Evolutionary conservation across 805 yeast genomes (phyloP).

Genomic region (Lipomyces anomalus): DNA sequence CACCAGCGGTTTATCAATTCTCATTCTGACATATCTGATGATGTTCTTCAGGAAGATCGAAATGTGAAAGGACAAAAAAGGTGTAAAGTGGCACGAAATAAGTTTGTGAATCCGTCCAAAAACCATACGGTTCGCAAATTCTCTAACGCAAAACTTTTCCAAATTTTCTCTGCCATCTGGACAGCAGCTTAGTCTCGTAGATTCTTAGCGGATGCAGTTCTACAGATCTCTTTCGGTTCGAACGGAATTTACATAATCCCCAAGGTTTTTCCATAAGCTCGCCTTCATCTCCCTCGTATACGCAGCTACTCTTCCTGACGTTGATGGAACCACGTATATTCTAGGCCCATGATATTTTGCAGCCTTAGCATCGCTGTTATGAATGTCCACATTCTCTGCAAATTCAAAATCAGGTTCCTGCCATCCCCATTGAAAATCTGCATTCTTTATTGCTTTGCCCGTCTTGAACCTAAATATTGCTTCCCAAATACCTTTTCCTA

Average conservation of each 20-base stretch:
- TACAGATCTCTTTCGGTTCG: too few species aligned
- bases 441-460: conserved; percentile 31
- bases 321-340: conserved; percentile 61
- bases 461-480: conserved; percentile 39
- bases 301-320: conserved; percentile 63
- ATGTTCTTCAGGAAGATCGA: too few species aligned
- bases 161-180: too few species aligned
- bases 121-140: too few species aligned
- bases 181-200: too few species aligned
- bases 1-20: too few species aligned
- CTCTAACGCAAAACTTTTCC: too few species aligned
- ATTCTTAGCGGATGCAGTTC: too few species aligned
- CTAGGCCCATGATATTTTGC: conserved; percentile 22
- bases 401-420: conserved; percentile 31
- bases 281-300: conserved; percentile 44
- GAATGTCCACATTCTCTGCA: background rate
- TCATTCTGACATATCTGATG: too few species aligned
- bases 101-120: too few species aligned
- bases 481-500: conserved; percentile 77
- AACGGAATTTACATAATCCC: conserved; percentile 12
- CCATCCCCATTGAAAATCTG: conserved; percentile 51
- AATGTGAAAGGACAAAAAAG: too few species aligned
- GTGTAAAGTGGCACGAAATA: too few species aligned
- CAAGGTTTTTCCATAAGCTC: conserved; percentile 44
- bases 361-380: background rate